Evolutionary conservation across 148 eudicot species (phyloP).

Genomic region (Vaccinium vitisidaea): DNA sequence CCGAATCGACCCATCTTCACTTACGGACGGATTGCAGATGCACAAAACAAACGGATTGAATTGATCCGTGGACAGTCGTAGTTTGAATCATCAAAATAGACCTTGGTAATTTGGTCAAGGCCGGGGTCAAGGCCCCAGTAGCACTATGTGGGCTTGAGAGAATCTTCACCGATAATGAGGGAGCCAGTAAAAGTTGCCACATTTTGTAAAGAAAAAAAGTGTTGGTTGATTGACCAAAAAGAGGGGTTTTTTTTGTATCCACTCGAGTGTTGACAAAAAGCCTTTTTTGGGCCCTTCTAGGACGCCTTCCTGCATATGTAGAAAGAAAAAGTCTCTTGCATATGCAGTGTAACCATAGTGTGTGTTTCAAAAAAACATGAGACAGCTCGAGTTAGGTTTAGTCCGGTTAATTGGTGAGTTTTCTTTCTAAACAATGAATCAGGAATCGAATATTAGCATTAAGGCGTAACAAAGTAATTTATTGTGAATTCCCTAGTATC

Average conservation of each 20-base stretch:
- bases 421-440: too few relatives aligned
- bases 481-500: too few relatives aligned
- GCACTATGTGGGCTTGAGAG: background rate
- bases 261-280: background rate
- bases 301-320: constrained; percentile 1
- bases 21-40: too few relatives aligned
- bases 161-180: background rate
- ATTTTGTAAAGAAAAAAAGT: background rate
- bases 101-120: too few relatives aligned
- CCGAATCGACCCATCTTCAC: too few relatives aligned
- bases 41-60: too few relatives aligned
- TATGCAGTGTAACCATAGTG: background rate
- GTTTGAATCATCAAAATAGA: background rate
- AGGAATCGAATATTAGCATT: too few relatives aligned
- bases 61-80: too few relatives aligned
- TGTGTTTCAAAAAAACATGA: background rate
- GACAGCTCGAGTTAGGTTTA: too few relatives aligned
- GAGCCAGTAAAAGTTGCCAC: background rate
- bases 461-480: too few relatives aligned
- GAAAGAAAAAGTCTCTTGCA: constrained; percentile 4
- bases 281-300: background rate
- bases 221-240: background rate
- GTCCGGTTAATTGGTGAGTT: too few relatives aligned
- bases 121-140: too few relatives aligned
- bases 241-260: background rate